Evolutionary conservation across 495 filamentous ascomycete species (phyloP), one percentile per base, ranked within the genome.

Genomic region (Lophiostoma macrostomum): DNA sequence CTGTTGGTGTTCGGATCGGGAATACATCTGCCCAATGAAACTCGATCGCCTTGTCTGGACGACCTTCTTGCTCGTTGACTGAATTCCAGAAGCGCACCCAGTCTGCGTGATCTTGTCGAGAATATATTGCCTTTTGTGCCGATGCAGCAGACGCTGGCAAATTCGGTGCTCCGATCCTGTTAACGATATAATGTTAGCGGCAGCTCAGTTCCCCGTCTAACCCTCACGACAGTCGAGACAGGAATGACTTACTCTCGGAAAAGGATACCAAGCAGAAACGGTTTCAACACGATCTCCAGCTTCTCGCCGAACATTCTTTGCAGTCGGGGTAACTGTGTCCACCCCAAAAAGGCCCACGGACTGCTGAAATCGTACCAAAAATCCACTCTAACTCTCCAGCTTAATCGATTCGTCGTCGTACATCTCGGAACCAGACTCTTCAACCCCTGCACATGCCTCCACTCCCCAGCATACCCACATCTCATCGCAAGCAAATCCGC

Each of bases 281-380:
- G 58, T 47, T 61, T 61, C 58, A 51, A 56, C 8, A 42, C 58
- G 25, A 61, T 53, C 30, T 55, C 37, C n/a, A 61, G 34, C 7
- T 50, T 42, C 7, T 25, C 13, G 4, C 58, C 52, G 42, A 61
- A 61, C 10, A 42, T 44, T n/a, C 58, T 11, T 34, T 52, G 24
- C 16, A 61, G 31, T n/a, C 52, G n/a, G 10, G 39, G 18, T 13
- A 61, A 41, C 23, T 61, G 58, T 20, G 52, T 52, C 51, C 52
- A 61, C 6, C 58, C 58, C 5, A 61, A 28, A 41, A 56, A 61
- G 4, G 52, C 58, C 58, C 58, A 61, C 12, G 58, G 58, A 36
- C 35, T 43, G 16, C 50, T 56, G 29, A 61, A 61, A 28, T 61
- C 58, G 31, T 56, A 61, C 58, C 58, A 61, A 38, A 56, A 61